These are phyloP conservation scores for Pseudoperonospora humuli DNA, from an alignment of 352 stramenopile species.

Conservation along the genomic window DNA sequence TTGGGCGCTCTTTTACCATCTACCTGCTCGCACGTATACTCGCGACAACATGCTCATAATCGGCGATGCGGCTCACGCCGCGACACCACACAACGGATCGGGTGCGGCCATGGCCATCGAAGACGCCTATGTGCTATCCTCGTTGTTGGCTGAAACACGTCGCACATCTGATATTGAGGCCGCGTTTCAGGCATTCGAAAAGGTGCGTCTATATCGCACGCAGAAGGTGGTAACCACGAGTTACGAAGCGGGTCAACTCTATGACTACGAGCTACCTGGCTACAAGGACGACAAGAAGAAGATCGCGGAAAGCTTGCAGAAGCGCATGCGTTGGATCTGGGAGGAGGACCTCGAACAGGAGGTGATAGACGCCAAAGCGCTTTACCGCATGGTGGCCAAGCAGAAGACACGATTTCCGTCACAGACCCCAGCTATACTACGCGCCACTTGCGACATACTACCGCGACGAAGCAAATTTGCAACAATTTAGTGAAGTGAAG, in stretches of 20 bases:
- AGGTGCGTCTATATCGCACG: slow-evolving; percentile 30
- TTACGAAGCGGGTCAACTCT: slow-evolving; percentile 24
- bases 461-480: no score
- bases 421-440: no score
- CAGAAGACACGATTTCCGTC: no score
- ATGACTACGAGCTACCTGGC: slow-evolving; percentile 24
- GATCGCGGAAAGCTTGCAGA: slow-evolving; percentile 23
- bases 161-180: slow-evolving; percentile 16
- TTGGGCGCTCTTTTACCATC: slow-evolving; percentile 25
- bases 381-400: slow-evolving; percentile 3
- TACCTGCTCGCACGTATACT: slow-evolving; percentile 26
- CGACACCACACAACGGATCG: slow-evolving; percentile 25
- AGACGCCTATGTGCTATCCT: slow-evolving; percentile 26
- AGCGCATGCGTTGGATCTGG: slow-evolving; percentile 30
- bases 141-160: slow-evolving; percentile 19
- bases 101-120: slow-evolving; percentile 29
- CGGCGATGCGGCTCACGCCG: slow-evolving; percentile 26
- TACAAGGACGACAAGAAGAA: slow-evolving; percentile 22
- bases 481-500: no score
- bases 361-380: slow-evolving; percentile 20
- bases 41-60: slow-evolving; percentile 25
- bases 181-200: slow-evolving; percentile 27
- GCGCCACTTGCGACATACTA: no score
- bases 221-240: slow-evolving; percentile 24
- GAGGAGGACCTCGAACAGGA: slow-evolving; percentile 28